Percentiles rank a stretch among this genome's conserved stretches.
phyloP scores from a whole-genome alignment of 2,329 filamentous ascomycete genomes.

The Cryphonectria radicalis region DNA sequence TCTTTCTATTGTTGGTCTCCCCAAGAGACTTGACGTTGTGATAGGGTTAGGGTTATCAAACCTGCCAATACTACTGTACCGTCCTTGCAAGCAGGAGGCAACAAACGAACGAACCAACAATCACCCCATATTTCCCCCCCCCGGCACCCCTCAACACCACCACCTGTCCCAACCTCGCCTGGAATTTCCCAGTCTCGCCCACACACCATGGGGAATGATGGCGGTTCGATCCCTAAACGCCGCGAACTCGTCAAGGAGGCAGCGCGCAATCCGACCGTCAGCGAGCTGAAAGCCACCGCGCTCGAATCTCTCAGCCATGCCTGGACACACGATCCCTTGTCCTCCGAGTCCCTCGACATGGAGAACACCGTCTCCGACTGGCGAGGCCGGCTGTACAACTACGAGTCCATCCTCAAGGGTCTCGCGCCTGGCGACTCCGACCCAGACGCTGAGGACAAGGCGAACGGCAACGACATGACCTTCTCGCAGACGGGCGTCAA shows the following conservation, averaged over 20 bases:
- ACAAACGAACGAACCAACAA: background rate
- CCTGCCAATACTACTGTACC: too few relatives aligned
- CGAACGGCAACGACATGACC: constrained; percentile 40
- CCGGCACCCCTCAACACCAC: background rate
- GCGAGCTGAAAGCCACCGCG: constrained; percentile 86
- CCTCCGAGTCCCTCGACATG: constrained; percentile 70
- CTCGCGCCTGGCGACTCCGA: constrained; percentile 65
- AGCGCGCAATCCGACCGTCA: constrained; percentile 77
- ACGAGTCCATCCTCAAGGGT: constrained; percentile 79
- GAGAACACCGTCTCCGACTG: constrained; percentile 83
- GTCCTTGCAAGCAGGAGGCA: background rate
- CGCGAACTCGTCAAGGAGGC: constrained; percentile 96
- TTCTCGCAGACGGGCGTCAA: constrained; percentile 67
- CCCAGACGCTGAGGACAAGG: constrained; percentile 58
- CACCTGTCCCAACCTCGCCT: background rate
- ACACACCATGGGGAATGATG: constrained; percentile 87
- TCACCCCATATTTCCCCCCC: background rate
- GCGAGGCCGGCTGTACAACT: constrained; percentile 85
- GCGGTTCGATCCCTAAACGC: constrained; percentile 92
- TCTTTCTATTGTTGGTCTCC: too few relatives aligned
- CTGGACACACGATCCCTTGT: constrained; percentile 89
- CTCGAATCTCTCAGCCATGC: constrained; percentile 83
- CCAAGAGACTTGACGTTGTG: too few relatives aligned
- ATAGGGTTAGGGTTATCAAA: too few relatives aligned
- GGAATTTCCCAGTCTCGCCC: background rate